Evolutionary conservation across 306 rosid species (phyloP), one percentile per base, ranked within the genome.

Genomic region (Trifolium pratense): DNA sequence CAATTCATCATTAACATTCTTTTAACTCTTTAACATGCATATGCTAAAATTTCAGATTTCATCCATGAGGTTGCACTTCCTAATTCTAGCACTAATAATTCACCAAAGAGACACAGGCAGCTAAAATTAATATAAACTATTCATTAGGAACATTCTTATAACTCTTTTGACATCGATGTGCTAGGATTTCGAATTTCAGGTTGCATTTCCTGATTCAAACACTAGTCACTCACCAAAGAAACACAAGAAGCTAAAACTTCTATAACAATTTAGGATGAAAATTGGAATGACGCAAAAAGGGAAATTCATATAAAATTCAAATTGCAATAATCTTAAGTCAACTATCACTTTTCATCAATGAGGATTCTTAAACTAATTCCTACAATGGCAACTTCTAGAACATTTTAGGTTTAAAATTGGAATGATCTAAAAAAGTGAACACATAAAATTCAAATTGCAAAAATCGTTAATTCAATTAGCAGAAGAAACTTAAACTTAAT

Each of bases 31-130:
- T 11, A 48, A 53, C 31, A 81, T 66, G 67, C 15, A 71, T 32
- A 62, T 10, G 80, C 58, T 6, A 57, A 31, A 66, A 81, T 39
- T 63, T 81, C 4, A 18, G 68, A 57, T 58, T 60, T 23, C 21
- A 18, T 31, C 55, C 31, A 57, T 6, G 56, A 83, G 25, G 60
- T 59, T 64, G 45, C 49, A 40, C 37, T 6, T 55, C 12, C 36
- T 18, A 18, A 32, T n/a, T 56, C 68, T 59, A n/a, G 20, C 58
- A 34, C 37, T 65, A 64, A 43, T 21, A 37, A 73, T 64, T 43
- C 37, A 58, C 45, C 69, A 11, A 81, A 43, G n/a, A 32, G 29
- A 77, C 45, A 82, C 59, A 81, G 12, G 15, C 42, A 55, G 25
- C 61, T 6, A 59, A 73, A 40, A 20, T 0, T 9, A 18, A 51